Evolutionary conservation across 1,139 yeast species (phyloP).

Genomic region (Geotrichum europaeum): DNA sequence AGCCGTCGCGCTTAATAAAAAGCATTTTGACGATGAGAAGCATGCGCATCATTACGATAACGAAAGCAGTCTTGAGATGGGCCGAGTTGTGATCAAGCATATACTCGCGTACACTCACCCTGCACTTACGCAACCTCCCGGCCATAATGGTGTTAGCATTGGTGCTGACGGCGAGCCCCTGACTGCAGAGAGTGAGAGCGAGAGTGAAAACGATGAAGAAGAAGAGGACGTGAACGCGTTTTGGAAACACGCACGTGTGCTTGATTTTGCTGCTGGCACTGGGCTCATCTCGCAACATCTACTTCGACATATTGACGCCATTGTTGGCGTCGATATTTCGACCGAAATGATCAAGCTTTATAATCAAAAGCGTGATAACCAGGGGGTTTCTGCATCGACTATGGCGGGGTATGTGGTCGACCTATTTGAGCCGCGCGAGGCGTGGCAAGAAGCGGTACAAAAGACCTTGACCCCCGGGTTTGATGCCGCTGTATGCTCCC

Average conservation of each 20-base stretch:
- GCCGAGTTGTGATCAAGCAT: constrained; percentile 21
- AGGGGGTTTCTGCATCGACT: constrained; percentile 23
- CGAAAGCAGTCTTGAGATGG: constrained; percentile 40
- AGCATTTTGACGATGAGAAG: constrained; percentile 6
- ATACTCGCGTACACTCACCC: constrained; percentile 15
- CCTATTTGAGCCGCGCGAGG: constrained; percentile 14
- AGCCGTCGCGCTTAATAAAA: neutral
- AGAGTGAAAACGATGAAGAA: constrained; percentile 10
- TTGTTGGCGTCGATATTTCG: constrained; percentile 31
- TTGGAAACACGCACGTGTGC: constrained; percentile 25
- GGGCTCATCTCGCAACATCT: constrained; percentile 28
- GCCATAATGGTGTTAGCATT: neutral
- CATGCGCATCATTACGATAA: constrained; percentile 15
- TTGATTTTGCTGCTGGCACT: constrained; percentile 34
- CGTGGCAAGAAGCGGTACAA: constrained; percentile 19
- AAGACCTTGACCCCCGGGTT: constrained; percentile 20
- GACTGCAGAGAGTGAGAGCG: neutral
- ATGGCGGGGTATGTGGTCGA: constrained; percentile 24
- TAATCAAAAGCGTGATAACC: constrained; percentile 25
- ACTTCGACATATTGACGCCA: constrained; percentile 24
- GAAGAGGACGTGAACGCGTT: constrained; percentile 8
- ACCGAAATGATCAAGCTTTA: constrained; percentile 27
- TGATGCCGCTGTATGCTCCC: constrained; percentile 28
- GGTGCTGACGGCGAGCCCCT: neutral
- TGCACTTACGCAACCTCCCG: neutral